These are phyloP conservation scores for Endoconidiophora laricicola DNA, from an alignment of 2,329 filamentous ascomycete genomes.

Conservation along the genomic window DNA sequence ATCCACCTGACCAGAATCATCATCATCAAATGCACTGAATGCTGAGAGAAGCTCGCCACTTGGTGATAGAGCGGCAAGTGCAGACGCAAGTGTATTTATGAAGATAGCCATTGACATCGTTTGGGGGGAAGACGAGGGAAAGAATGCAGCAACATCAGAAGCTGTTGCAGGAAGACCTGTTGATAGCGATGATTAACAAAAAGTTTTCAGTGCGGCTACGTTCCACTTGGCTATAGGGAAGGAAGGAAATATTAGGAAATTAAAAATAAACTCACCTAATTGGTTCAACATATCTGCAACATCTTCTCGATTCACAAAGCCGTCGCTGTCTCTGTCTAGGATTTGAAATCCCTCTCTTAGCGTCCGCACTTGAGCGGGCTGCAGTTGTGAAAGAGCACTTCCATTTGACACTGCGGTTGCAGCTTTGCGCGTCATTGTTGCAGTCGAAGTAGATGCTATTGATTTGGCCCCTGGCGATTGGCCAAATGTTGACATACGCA, in stretches of 20 bases:
- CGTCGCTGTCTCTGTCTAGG: constrained; percentile 76
- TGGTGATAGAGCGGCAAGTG: constrained; percentile 59
- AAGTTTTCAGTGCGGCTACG: neutral
- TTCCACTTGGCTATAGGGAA: neutral
- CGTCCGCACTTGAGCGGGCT: constrained; percentile 67
- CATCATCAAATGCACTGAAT: constrained; percentile 88
- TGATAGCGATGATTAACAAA: constrained; percentile 9
- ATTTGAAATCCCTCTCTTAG: constrained; percentile 90
- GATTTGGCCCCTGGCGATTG: constrained; percentile 5
- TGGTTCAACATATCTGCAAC: constrained; percentile 77
- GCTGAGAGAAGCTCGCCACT: constrained; percentile 70
- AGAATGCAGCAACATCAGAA: constrained; percentile 63
- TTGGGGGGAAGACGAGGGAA: constrained; percentile 53
- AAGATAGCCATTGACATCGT: constrained; percentile 75
- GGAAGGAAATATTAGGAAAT: neutral
- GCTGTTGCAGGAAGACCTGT: constrained; percentile 57
- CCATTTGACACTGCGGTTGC: constrained; percentile 20
- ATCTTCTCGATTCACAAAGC: constrained; percentile 64
- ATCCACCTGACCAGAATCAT: constrained; percentile 87
- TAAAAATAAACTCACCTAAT: constrained; percentile 38
- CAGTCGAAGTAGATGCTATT: constrained; percentile 3
- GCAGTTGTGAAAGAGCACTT: constrained; percentile 53
- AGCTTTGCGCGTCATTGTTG: constrained; percentile 11
- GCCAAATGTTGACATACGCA: constrained; percentile 2
- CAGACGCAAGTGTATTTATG: constrained; percentile 61